These are phyloP conservation scores for Kodamaea sp. DNA, from an alignment of 1,139 yeast species.

Conservation along the genomic window DNA sequence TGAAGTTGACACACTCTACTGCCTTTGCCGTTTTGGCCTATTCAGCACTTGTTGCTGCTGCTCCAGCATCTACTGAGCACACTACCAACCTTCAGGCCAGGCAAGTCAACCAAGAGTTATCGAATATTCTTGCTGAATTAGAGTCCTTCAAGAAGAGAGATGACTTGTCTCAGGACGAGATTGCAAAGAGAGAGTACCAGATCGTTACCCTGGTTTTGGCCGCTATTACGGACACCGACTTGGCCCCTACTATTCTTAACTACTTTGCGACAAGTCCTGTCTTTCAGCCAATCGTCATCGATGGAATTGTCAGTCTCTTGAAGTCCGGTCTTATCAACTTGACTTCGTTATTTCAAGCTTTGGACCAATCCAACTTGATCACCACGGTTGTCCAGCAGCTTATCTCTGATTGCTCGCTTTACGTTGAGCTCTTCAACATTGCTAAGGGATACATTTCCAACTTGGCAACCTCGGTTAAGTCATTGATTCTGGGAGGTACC, in stretches of 20 bases:
- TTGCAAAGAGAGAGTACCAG: constrained; percentile 27
- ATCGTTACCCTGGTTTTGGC: constrained; percentile 46
- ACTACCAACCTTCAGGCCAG: constrained; percentile 10
- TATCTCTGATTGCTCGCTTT: constrained; percentile 43
- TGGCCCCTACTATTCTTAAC: constrained; percentile 40
- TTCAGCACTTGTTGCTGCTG: constrained; percentile 28
- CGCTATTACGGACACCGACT: constrained; percentile 39
- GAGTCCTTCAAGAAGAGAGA: constrained; percentile 31
- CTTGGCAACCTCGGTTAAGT: constrained; percentile 33
- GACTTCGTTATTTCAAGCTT: constrained; percentile 37
- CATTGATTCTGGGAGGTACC: constrained; percentile 23
- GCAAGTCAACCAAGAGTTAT: constrained; percentile 20
- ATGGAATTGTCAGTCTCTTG: constrained; percentile 32
- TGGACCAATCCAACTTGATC: constrained; percentile 42
- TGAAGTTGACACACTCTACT: constrained; percentile 33
- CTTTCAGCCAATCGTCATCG: constrained; percentile 38
- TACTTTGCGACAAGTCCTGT: constrained; percentile 36
- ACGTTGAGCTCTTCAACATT: constrained; percentile 36
- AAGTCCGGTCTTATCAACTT: constrained; percentile 35
- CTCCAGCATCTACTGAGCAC: constrained; percentile 23
- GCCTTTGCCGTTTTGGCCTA: constrained; percentile 31
- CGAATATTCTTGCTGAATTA: constrained; percentile 24
- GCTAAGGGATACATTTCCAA: constrained; percentile 31
- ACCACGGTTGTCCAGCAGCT: constrained; percentile 39
- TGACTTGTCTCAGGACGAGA: constrained; percentile 19